Evolutionary conservation across 768 basidiomycete genomes (phyloP).

Genomic region (Phlebiopsis gigantea): DNA sequence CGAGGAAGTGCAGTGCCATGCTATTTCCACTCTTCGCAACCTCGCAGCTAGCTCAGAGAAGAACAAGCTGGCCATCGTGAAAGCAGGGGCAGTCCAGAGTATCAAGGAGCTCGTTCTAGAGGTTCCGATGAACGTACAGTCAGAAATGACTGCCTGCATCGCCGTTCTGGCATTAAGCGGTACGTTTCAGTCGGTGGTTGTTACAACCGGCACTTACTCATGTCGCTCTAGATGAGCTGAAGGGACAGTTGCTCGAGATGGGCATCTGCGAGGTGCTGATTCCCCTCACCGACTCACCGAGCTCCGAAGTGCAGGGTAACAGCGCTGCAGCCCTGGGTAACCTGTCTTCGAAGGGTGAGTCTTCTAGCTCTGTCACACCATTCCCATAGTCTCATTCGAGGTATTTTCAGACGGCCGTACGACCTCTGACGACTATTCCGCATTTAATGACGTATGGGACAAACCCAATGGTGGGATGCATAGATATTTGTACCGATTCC

Average conservation of each 20-base stretch:
- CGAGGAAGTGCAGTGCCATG: slow-evolving; percentile 99
- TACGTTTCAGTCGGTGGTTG: slow-evolving; percentile 34
- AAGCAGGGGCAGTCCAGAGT: slow-evolving; percentile 93
- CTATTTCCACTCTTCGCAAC: slow-evolving; percentile 95
- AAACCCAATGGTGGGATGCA: slow-evolving; percentile 98
- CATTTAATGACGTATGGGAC: slow-evolving; percentile 98
- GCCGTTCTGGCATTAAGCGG: slow-evolving; percentile 95
- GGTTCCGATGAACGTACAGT: slow-evolving; percentile 95
- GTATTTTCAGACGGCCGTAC: slow-evolving; percentile 61
- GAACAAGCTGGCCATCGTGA: slow-evolving; percentile 97
- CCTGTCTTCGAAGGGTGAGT: slow-evolving; percentile 87
- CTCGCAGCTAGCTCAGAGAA: slow-evolving; percentile 95
- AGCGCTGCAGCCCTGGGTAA: slow-evolving; percentile 97
- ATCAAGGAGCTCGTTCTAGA: slow-evolving; percentile 96
- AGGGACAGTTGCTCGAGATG: slow-evolving; percentile 95
- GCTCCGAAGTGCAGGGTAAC: slow-evolving; percentile 98
- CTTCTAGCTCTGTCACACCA: background rate
- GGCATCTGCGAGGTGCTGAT: slow-evolving; percentile 97
- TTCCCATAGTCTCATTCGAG: background rate
- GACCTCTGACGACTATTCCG: slow-evolving; percentile 84
- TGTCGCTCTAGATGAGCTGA: slow-evolving; percentile 76
- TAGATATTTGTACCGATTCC: slow-evolving; percentile 88
- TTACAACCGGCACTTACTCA: background rate
- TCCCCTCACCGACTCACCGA: slow-evolving; percentile 91
- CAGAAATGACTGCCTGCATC: slow-evolving; percentile 99